Evolutionary conservation across 2,329 filamentous ascomycete genomes (phyloP), one percentile per base, ranked within the genome.

Genomic region (Podosphaera fusca): DNA sequence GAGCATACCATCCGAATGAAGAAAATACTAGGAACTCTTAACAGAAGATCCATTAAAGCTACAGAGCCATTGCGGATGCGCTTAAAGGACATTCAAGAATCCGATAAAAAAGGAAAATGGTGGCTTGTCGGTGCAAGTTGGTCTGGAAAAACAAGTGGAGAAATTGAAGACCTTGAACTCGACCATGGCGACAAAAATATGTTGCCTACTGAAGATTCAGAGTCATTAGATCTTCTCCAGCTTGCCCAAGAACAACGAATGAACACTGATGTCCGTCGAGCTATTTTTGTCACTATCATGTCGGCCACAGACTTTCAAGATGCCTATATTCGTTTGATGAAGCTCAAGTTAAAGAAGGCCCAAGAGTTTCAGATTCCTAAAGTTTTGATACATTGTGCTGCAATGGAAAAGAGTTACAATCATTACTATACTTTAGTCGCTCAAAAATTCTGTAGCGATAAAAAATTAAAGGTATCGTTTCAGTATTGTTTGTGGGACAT

Each of bases 81-180:
- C 9, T 75, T 95, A 3, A 75, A 77, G 42, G 92, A 98, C 65
- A 86, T 98, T 55, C 81, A 81, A 60, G 80, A 89, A 60, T 83
- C 84, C 0, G 85, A 90, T 46, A 90, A 85, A 67, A 85, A 83
- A 66, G 92, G 92, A 0, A 95, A 95, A 72, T 98, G 92, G 92
- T 98, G 92, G 92, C 79, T 96, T 29, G 86, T 96, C 4, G 92
- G 92, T 55, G 90, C 92, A n/a, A 95, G 88, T 69, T 95, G 90
- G 79, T 72, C 76, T 3, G 78, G 76, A 67, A 63, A 65, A 53
- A 46, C 40, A 2, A 59, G 64, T 4, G 57, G 49, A 12, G 52
- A 73, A 33, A 70, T 64, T 29, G 57, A 61, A 1, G 21, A 35
- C 33, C 30, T 49, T 1, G 33, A n/a, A 12, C 55, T 54, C 7